These are phyloP conservation scores for Marvania coccoides DNA, from an alignment of 139 green algal genomes.

Conservation along the genomic window DNA sequence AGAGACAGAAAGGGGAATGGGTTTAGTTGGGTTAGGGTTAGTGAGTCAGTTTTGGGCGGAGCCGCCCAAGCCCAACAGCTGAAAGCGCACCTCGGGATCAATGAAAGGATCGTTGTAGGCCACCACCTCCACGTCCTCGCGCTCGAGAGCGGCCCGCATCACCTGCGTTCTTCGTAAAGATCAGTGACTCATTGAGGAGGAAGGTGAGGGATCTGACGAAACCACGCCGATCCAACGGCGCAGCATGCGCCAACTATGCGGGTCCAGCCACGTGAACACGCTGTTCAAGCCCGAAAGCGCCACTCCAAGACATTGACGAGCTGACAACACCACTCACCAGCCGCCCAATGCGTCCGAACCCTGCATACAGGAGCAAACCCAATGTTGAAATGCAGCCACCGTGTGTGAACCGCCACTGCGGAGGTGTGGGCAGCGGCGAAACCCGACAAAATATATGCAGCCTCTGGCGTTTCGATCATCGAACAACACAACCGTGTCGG, in stretches of 20 bases:
- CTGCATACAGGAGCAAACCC: slow-evolving; percentile 23
- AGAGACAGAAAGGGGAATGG: not conserved
- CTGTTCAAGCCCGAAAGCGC: not conserved
- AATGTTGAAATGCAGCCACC: not conserved
- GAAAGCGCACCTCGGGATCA: slow-evolving; percentile 25
- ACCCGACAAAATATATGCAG: not conserved
- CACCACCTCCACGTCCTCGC: slow-evolving; percentile 74
- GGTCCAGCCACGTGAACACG: not conserved
- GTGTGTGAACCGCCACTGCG: too few relatives aligned
- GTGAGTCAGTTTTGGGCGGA: not conserved
- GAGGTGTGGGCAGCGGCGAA: not conserved
- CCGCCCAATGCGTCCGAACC: slow-evolving; percentile 86
- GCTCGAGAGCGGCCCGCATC: slow-evolving; percentile 47
- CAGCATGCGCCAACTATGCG: not conserved
- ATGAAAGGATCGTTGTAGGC: slow-evolving; percentile 91
- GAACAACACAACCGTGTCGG: not conserved
- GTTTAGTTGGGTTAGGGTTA: slow-evolving; percentile 7
- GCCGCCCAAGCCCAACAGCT: not conserved
- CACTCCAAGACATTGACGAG: not conserved
- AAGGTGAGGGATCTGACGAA: not conserved
- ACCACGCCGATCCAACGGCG: not conserved
- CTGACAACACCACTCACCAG: slow-evolving; percentile 39
- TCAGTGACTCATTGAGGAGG: not conserved
- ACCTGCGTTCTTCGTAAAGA: slow-evolving; percentile 30
- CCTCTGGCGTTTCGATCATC: not conserved